Base-by-base conservation (phyloP, 371 early-diverging fungal genomes). In the Rhizomucor pusillus region DNA sequence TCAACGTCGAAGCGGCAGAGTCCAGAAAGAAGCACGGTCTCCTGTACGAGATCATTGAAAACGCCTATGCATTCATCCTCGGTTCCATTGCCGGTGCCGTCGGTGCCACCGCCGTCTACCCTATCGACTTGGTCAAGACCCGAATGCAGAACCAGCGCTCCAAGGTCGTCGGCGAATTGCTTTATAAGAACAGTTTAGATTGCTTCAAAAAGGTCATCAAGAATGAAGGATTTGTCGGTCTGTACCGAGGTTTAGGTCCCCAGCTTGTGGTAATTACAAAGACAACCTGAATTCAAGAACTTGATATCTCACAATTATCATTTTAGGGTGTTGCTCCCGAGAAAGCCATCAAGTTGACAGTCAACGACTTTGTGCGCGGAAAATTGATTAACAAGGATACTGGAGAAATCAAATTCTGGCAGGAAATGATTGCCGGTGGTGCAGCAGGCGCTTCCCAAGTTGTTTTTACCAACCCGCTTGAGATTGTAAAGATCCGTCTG, bases 81-180 rank as follows among this genome's bases (percentile, higher is more conserved):
- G 98, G 95, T 23, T 87, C 95, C 1, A 81, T 97, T 66, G 95
- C 93, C 55, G 98, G 98, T 67, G 95, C 95, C 16, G 87, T 97
- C 19, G 98, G 63, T 52, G 97, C 97, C 5, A 91, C 94, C 1
- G 89, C 89, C 51, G 95, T 98, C 22, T 98, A 98, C 65, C 98
- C 98, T 14, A 95, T 98, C 50, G 98, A 98, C 77, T 73, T 98
- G 54, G 97, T 98, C 56, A 98, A 98, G 73, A 98, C 98, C 0
- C 85, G 98, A 47, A 94, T 98, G 96, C 98, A 98, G 68, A 98
- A 98, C 72, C 97, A 98, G 66, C 86, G 98, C 25, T 87, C 90
- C 36, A 87, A 86, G 43, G 89, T 94, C 3, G 95, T 93, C 18
- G 96, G 95, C 47, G 92, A 95, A 63, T 69, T 93, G 49, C 57